Evolutionary conservation across 176 grass and related monocot genomes (phyloP).

Genomic region (Oropetium thomaeum): DNA sequence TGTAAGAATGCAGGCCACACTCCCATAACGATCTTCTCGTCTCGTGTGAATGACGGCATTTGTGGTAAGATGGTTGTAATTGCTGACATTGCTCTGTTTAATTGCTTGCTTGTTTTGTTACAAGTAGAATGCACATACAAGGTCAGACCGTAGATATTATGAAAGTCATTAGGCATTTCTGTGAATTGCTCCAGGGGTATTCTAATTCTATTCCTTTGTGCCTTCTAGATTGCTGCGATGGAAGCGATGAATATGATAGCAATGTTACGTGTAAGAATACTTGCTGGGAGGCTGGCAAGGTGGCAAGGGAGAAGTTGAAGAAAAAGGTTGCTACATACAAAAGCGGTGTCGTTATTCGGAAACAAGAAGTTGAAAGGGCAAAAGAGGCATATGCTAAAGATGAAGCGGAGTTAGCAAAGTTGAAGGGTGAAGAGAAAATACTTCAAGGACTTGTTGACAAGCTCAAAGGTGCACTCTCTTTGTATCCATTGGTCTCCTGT

Average conservation of each 20-base stretch:
- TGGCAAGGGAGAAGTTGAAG: conserved; percentile 79
- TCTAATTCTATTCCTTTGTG: conserved; percentile 1
- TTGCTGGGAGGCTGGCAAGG: conserved; percentile 97
- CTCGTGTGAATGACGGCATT: conserved; percentile 87
- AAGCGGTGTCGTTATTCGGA: conserved; percentile 66
- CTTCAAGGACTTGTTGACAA: conserved; percentile 77
- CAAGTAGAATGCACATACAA: not conserved
- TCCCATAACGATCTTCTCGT: conserved; percentile 76
- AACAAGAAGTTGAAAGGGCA: conserved; percentile 80
- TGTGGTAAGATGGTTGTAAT: conserved; percentile 61
- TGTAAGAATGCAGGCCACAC: conserved; percentile 76
- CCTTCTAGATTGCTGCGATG: conserved; percentile 89
- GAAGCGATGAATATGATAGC: conserved; percentile 90
- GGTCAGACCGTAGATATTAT: not conserved
- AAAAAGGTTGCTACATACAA: conserved; percentile 85
- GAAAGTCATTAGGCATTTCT: not conserved
- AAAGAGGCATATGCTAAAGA: conserved; percentile 82
- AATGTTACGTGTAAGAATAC: conserved; percentile 76
- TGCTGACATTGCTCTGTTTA: not conserved
- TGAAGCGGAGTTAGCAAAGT: conserved; percentile 63
- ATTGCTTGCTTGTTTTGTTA: not conserved
- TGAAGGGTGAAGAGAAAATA: conserved; percentile 85
- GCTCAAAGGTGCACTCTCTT: conserved; percentile 66
- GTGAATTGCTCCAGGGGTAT: not conserved
- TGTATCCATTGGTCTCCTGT: not conserved